A percentile compares a stretch with the other conserved stretches of the same genome.
Conservation (phyloP, 2,329 filamentous ascomycete species). For the Aspergillus novofumigatus region DNA sequence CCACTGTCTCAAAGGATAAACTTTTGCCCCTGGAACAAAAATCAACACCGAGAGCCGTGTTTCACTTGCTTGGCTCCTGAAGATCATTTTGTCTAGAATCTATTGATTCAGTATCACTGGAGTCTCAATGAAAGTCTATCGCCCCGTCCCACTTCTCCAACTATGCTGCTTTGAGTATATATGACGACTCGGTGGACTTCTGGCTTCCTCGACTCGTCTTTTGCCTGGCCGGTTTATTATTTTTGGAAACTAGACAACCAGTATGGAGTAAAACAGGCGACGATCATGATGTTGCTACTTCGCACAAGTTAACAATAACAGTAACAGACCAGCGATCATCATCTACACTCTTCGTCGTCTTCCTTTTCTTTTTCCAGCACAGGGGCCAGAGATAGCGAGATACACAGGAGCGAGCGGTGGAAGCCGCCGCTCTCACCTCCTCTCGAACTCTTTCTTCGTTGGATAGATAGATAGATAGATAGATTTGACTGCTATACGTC, state of each 20-base stretch:
- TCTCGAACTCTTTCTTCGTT: too few species aligned
- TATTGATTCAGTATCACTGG: not conserved
- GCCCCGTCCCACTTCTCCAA: not conserved
- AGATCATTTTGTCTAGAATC: constrained; percentile 6
- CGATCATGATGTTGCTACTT: not conserved
- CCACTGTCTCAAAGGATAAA: not conserved
- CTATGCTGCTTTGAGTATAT: not conserved
- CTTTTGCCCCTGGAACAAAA: not conserved
- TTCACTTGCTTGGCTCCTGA: constrained; percentile 3
- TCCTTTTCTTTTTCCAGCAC: too few species aligned
- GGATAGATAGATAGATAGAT: too few species aligned
- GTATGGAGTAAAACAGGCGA: not conserved
- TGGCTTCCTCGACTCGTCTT: not conserved
- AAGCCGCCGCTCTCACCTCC: too few species aligned
- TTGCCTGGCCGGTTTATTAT: not conserved
- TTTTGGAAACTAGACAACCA: not conserved
- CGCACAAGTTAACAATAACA: not conserved
- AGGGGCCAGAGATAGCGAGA: too few species aligned
- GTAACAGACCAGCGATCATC: not conserved
- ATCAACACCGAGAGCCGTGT: not conserved
- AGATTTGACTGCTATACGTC: not conserved
- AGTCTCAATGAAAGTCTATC: too few species aligned
- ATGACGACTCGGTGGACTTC: not conserved
- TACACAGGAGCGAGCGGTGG: too few species aligned
- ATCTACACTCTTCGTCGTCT: too few species aligned